Base-by-base conservation (phyloP, 116 monocot genomes). In the Phalaenopsis hybrid region DNA sequence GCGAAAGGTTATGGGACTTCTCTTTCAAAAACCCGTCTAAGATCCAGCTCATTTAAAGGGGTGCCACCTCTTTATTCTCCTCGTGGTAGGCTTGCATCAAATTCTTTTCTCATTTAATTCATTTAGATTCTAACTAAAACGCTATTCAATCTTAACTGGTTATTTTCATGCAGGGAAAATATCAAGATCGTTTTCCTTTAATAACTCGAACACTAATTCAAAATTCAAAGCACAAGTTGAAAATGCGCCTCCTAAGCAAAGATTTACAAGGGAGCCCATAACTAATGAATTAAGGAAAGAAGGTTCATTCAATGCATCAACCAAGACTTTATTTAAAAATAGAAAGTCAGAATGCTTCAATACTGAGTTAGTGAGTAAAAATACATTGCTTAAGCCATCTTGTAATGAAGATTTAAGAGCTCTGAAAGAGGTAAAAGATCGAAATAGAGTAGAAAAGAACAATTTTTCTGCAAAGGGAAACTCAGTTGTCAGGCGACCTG, bases 81-180 rank as follows among this genome's bases (percentile, higher is more conserved):
- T 88, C 85, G 85, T 84, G 92, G 98, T 95, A 87, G 65, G 74
- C 76, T 80, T 51, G 48, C 51, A 28, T 77, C 77, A 28, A 51
- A 0, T 50, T 77, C 28, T 77, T 6, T 50, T 77, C 13, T 21
- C 50, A 48, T 75, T 75, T 45, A 77, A 12, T 77, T 76, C 21
- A 76, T 77, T 25, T 46, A 46, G 44, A 44, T 75, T 75, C n/a
- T 75, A 75, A n/a, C 17, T 45, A 46, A 75, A 75, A 75, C 6
- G 46, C 18, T n/a, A 18, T 8, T 45, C 15, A 73, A 46, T 75
- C 18, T n/a, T n/a, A 45, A n/a, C 77, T 77, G 23, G 11, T 52
- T 49, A 1, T 49, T 28, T 50, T 51, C 52, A 4, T 51, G 37
- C 77, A 90, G 90, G 86, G 8, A 23, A 18, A n/a, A 21, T 90